Evolutionary conservation across 768 basidiomycete genomes (phyloP).

Genomic region (Agaricus blazei): DNA sequence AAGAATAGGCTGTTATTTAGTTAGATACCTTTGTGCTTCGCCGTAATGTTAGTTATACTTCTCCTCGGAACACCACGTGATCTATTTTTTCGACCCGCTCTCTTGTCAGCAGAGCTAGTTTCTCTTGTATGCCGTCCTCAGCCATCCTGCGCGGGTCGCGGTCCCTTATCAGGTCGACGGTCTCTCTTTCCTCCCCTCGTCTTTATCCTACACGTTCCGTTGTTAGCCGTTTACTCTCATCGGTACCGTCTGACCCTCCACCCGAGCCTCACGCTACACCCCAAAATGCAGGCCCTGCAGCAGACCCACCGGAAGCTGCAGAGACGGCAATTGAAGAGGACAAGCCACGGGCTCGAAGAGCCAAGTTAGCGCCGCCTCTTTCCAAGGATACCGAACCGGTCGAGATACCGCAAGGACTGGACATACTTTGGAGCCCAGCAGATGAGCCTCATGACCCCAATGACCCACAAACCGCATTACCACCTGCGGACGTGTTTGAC

Average conservation of each 20-base stretch:
- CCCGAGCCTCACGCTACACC: conserved; percentile 11
- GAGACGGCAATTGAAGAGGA: conserved; percentile 34
- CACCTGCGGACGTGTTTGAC: conserved; percentile 71
- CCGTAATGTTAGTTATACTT: neutral
- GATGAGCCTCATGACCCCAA: conserved; percentile 28
- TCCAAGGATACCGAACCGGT: conserved; percentile 37
- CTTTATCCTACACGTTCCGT: conserved; percentile 13
- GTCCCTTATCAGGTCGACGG: conserved; percentile 1
- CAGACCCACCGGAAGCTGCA: conserved; percentile 15
- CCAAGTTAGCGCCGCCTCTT: conserved; percentile 22
- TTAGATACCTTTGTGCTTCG: conserved; percentile 6
- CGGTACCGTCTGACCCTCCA: conserved; percentile 9
- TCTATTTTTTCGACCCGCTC: conserved; percentile 6
- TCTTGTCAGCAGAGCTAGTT: conserved; percentile 5
- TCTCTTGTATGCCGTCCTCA: conserved; percentile 14
- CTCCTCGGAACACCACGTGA: conserved; percentile 10
- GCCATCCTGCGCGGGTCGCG: conserved; percentile 12
- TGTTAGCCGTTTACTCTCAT: conserved; percentile 8
- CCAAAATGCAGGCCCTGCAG: conserved; percentile 10
- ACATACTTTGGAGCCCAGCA: conserved; percentile 64
- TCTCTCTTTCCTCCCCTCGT: conserved; percentile 13
- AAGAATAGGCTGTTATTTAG: conserved; percentile 7
- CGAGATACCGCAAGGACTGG: conserved; percentile 49
- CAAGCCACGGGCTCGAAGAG: conserved; percentile 37
- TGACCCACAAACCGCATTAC: conserved; percentile 35